Base-by-base conservation (phyloP, 768 basidiomycete genomes). In the Daedaleopsis sinensis region DNA sequence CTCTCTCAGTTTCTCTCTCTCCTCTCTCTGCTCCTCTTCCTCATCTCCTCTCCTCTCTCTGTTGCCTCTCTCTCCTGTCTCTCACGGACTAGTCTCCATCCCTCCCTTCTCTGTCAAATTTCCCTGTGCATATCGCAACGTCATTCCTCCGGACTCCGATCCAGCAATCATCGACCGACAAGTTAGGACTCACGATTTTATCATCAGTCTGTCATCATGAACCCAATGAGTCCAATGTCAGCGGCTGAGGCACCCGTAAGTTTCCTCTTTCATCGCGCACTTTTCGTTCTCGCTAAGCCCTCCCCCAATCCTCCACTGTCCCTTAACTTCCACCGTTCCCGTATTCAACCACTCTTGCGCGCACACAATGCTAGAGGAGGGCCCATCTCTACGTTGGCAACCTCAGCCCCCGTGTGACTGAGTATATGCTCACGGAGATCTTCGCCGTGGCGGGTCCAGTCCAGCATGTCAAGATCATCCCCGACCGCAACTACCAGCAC, bases 381-480 rank as follows among this genome's bases (percentile, higher is more conserved):
- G 96, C 97, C 67, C 97, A 99, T 81, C 89, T 99, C 69, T 99
- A 99, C 76, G 93, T 99, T 76, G 97, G 97, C 64, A 98, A 98
- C 78, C 82, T 99, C 74, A 94, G 92, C 72, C 95, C 96, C 65
- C 87, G 97, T 48, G 97, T 99, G 55, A 98, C 96, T 56, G 97
- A 98, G 80, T 96, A 95, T 80, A 98, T 98, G 93, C 89, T 98
- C 73, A 94, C 93, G 47, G 96, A 98, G 77, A 96, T 95, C 64
- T 96, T 95, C 74, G 94, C 94, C 74, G 93, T 95, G 71, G 94
- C 94, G 73, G 97, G 96, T 48, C 91, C 94, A 62, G 97, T 98
- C 64, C 94, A 96, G 77, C 93, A 96, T 75, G 96, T 98, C 76
- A 99, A 99, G 87, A 98, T 99, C 76, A 98, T 99, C 76, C 96